A percentile compares a stretch with the other conserved stretches of the same genome.
These are phyloP conservation scores for Colletotrichum eremochloae DNA, from an alignment of 2,329 filamentous ascomycete genomes.

Conservation along the genomic window DNA sequence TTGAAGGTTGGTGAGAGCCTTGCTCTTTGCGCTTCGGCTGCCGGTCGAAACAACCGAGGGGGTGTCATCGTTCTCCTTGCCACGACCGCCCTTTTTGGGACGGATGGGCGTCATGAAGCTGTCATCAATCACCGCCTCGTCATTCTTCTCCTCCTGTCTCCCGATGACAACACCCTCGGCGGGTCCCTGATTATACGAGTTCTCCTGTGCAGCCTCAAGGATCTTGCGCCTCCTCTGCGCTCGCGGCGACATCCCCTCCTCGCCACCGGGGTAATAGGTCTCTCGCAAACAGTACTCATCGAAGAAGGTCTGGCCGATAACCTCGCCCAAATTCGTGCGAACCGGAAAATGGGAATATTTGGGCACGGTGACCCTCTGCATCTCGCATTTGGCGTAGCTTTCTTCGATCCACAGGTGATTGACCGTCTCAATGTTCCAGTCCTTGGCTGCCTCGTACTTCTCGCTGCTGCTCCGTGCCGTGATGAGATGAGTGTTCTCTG, in stretches of 20 bases:
- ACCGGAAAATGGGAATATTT: slow-evolving; percentile 90
- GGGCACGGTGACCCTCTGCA: slow-evolving; percentile 77
- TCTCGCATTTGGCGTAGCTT: slow-evolving; percentile 89
- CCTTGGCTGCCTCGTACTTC: slow-evolving; percentile 90
- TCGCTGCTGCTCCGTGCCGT: slow-evolving; percentile 91
- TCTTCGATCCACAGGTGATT: slow-evolving; percentile 99
- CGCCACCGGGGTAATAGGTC: slow-evolving; percentile 77
- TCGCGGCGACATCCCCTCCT: slow-evolving; percentile 57
- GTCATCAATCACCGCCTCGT: slow-evolving; percentile 53
- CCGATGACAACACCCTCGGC: slow-evolving; percentile 63
- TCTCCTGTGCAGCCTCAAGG: slow-evolving; percentile 64
- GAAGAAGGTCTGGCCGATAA: slow-evolving; percentile 90
- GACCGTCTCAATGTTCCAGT: slow-evolving; percentile 91
- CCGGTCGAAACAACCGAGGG: slow-evolving; percentile 76
- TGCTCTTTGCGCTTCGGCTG: slow-evolving; percentile 89
- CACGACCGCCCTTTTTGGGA: slow-evolving; percentile 65
- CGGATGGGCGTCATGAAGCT: slow-evolving; percentile 65
- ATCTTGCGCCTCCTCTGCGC: slow-evolving; percentile 65
- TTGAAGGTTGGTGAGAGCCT: slow-evolving; percentile 82
- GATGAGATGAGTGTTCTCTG: slow-evolving; percentile 95
- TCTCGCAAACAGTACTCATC: slow-evolving; percentile 73
- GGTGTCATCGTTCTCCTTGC: slow-evolving; percentile 87
- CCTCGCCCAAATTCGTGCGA: slow-evolving; percentile 91
- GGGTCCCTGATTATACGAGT: slow-evolving; percentile 61
- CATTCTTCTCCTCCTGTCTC: slow-evolving; percentile 55